phyloP scores from a whole-genome alignment of 148 eudicot genomes.

The Vaccinium corymbosum region DNA sequence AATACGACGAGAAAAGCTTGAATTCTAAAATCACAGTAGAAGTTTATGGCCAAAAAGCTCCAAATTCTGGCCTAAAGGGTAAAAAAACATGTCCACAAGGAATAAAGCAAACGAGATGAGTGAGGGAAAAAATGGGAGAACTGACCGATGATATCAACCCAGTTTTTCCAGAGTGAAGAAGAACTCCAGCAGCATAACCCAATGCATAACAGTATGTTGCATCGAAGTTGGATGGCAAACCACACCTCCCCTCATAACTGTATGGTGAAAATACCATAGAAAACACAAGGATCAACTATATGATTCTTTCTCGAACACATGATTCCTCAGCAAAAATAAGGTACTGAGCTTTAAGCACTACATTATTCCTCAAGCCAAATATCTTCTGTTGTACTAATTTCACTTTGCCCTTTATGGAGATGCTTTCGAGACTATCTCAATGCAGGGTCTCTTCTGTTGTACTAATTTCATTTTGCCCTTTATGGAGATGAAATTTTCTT shows the following conservation, averaged over 20 bases:
- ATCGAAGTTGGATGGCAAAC: slow-evolving; percentile 95
- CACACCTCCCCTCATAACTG: slow-evolving; percentile 98
- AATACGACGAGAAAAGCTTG: background rate
- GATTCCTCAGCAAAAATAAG: slow-evolving; percentile 9
- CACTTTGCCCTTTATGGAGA: no score
- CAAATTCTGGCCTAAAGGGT: background rate
- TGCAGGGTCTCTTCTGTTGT: no score
- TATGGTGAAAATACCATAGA: slow-evolving; percentile 1
- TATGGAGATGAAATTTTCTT: no score
- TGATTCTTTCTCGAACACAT: background rate
- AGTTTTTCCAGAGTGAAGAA: slow-evolving; percentile 90
- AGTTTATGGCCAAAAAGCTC: background rate
- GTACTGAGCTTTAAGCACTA: background rate
- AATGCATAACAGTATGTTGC: slow-evolving; percentile 90
- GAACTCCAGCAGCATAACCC: slow-evolving; percentile 95
- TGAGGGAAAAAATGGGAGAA: slow-evolving; percentile 14
- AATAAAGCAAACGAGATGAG: background rate
- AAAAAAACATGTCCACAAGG: no score
- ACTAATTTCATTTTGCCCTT: no score
- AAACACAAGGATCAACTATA: background rate
- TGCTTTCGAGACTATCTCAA: no score
- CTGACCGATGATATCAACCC: slow-evolving; percentile 92
- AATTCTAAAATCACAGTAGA: slow-evolving; percentile 5
- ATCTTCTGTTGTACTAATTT: background rate
- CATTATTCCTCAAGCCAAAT: background rate